phyloP scores from a whole-genome alignment of 169 alveolate species.

The Plasmodium cynomolgi region DNA sequence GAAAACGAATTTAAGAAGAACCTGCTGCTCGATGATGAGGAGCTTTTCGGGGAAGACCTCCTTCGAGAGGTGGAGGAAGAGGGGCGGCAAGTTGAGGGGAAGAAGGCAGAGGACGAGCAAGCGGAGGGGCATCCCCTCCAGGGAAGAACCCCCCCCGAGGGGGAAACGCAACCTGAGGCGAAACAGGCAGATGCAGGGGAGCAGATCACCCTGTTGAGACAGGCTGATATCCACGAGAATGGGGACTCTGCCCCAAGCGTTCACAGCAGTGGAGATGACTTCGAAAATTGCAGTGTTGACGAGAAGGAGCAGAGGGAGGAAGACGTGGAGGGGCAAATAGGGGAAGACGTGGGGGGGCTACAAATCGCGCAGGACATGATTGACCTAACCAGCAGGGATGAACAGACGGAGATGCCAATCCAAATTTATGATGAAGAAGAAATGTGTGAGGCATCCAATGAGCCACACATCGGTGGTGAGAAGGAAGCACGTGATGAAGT shows the following conservation, averaged over 20 bases:
- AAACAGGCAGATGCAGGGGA: not conserved
- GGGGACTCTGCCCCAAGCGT: not conserved
- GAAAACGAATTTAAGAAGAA: constrained; percentile 33
- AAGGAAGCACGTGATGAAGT: not conserved
- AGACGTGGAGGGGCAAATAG: not conserved
- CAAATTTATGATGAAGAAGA: not conserved
- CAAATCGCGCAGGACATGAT: not conserved
- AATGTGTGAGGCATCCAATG: not conserved
- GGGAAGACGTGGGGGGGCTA: not conserved
- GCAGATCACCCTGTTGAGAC: not conserved
- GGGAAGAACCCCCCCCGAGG: not conserved
- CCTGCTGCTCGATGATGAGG: constrained; percentile 38
- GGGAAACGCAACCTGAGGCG: not conserved
- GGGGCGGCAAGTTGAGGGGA: not conserved
- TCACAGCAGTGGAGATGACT: constrained; percentile 7
- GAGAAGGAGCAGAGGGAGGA: constrained; percentile 14
- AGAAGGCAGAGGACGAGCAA: not conserved
- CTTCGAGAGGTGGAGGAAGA: not conserved
- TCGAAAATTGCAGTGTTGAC: constrained; percentile 60
- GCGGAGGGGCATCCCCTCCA: not conserved
- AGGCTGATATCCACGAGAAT: not conserved
- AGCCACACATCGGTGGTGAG: not conserved
- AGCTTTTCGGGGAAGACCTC: constrained; percentile 52
- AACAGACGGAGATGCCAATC: not conserved
- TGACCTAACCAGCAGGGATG: not conserved